Base-by-base conservation (phyloP, 2,329 filamentous ascomycete species). In the Scytalidium sp. region DNA sequence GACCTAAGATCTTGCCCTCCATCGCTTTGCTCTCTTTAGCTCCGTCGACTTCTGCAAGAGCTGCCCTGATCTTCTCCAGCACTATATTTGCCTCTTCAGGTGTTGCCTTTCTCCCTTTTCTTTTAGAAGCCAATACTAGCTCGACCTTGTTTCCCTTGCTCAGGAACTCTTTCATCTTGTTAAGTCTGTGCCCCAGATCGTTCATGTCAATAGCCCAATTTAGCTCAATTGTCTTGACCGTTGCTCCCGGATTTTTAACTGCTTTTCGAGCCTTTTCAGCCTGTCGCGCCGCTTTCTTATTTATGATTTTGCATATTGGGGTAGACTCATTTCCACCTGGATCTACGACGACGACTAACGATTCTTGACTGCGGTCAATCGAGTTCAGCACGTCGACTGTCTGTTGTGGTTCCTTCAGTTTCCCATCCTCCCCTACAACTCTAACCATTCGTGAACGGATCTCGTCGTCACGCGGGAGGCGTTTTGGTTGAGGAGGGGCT, bases 121-220 rank as follows among this genome's bases (percentile, higher is more conserved):
- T 80, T 75, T 85, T 92, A 65, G 80, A 80, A 50, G 83, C 81
- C 44, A 97, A 60, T 47, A 86, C 61, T 10, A 97, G 63, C 64
- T 94, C 86, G 19, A 97, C 90, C 64, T 78, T 83, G 64, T 80
- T 78, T 1, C 91, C 91, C 66, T 90, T 89, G 8, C 66, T 72
- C 64, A 97, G 64, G 64, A 96, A 96, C 47, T 72, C 75, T 53
- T 70, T 70, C 60, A 93, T 66, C 70, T 83, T 81, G 61, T 79
- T 79, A 66, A 94, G 65, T 63, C 85, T 81, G 65, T 88, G 85
- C n/a, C 71, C 71, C 46, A 96, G 67, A 71, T 97, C 92, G 64
- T 93, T 80, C 11, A 69, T 64, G 53, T 84, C 84, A 61, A 96
- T 95, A 27, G 86, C 84, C 92, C 92, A 97, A 67, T 90, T 93